These are phyloP conservation scores for Thamnidium elegans DNA, from an alignment of 192 early-diverging fungal genomes.

Conservation along the genomic window DNA sequence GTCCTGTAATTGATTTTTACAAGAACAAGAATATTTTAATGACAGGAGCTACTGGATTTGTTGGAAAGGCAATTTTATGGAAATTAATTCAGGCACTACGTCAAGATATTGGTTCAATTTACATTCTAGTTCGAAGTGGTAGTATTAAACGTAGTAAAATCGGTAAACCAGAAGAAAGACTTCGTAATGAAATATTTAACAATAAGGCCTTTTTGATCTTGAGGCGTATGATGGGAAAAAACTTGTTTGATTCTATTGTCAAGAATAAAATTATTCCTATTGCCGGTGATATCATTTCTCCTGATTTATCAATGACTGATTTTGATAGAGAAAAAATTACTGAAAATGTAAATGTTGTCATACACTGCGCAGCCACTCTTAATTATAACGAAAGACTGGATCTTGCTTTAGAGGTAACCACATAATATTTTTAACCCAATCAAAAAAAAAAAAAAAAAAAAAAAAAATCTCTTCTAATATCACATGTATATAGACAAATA, in stretches of 20 bases:
- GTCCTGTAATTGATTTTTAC: constrained; percentile 26
- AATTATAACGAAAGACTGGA: constrained; percentile 49
- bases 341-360: constrained; percentile 41
- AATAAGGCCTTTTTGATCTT: constrained; percentile 46
- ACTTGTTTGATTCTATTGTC: constrained; percentile 38
- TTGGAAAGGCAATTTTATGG: constrained; percentile 53
- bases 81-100: constrained; percentile 44
- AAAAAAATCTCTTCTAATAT: neutral
- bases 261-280: constrained; percentile 48
- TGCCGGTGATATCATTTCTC: constrained; percentile 43
- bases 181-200: constrained; percentile 34
- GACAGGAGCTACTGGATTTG: constrained; percentile 54
- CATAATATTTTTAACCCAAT: no score
- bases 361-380: constrained; percentile 52
- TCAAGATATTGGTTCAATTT: constrained; percentile 34
- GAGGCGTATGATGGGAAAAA: constrained; percentile 27
- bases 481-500: constrained; percentile 36
- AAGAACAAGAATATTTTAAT: constrained; percentile 39
- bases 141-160: constrained; percentile 36
- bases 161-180: constrained; percentile 31
- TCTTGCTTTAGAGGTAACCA: constrained; percentile 49
- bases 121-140: constrained; percentile 32
- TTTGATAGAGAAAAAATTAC: constrained; percentile 39
- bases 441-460: no score
- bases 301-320: constrained; percentile 41